phyloP scores from a whole-genome alignment of 2,329 filamentous ascomycete genomes.

The Dactylellina haptotyla region DNA sequence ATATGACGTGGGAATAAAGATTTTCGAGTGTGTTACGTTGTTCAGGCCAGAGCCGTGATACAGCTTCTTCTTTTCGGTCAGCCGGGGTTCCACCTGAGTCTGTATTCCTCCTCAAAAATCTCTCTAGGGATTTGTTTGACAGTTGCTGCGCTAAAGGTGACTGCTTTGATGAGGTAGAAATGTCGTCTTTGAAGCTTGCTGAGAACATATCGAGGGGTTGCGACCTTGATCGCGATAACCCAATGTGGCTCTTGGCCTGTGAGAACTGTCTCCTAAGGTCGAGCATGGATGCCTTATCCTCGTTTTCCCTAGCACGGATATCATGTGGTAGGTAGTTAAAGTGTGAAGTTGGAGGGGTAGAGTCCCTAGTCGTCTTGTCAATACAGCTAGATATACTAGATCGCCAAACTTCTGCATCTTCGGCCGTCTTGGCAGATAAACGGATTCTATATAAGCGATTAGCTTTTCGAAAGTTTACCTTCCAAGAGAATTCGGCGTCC shows the following conservation, averaged over 20 bases:
- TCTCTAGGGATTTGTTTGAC: slow-evolving; percentile 41
- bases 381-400: slow-evolving; percentile 38
- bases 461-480: slow-evolving; percentile 47
- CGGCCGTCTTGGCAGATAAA: slow-evolving; percentile 40
- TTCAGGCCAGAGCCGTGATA: slow-evolving; percentile 49
- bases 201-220: slow-evolving; percentile 46
- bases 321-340: slow-evolving; percentile 41
- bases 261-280: slow-evolving; percentile 38
- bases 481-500: slow-evolving; percentile 50
- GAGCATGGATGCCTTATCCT: slow-evolving; percentile 40
- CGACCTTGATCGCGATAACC: slow-evolving; percentile 34
- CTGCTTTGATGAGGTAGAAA: neutral
- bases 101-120: slow-evolving; percentile 32
- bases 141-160: slow-evolving; percentile 18
- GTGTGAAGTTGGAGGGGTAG: slow-evolving; percentile 16
- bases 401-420: slow-evolving; percentile 49
- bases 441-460: slow-evolving; percentile 44
- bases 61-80: slow-evolving; percentile 46
- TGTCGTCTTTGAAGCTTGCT: slow-evolving; percentile 16
- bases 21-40: slow-evolving; percentile 51
- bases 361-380: slow-evolving; percentile 19
- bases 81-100: slow-evolving; percentile 27
- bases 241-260: slow-evolving; percentile 26
- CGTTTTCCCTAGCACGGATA: slow-evolving; percentile 36
- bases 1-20: slow-evolving; percentile 51